Conservation (phyloP, 768 basidiomycete genomes). For the Galerina marginata region DNA sequence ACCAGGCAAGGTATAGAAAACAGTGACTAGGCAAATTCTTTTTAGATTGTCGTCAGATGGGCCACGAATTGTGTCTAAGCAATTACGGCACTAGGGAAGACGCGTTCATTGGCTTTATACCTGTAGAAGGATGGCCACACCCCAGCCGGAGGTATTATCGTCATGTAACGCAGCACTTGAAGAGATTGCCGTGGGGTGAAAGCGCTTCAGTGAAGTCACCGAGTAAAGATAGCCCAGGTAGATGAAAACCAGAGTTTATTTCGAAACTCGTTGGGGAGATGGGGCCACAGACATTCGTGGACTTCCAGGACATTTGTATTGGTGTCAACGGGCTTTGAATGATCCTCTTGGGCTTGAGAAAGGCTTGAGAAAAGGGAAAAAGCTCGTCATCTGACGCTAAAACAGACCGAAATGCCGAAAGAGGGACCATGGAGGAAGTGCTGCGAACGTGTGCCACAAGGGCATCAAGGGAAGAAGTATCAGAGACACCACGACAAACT, state of each 20-base stretch:
- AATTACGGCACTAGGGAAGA: background rate
- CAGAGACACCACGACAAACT: background rate
- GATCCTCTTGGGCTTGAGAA: background rate
- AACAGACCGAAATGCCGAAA: slow-evolving; percentile 18
- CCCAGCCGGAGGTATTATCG: background rate
- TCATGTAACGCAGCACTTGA: background rate
- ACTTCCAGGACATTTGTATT: background rate
- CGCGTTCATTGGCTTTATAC: background rate
- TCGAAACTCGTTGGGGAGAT: no score
- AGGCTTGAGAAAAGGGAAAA: background rate
- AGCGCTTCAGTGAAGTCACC: no score
- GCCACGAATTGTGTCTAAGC: background rate
- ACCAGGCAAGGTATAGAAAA: no score
- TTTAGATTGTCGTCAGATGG: background rate
- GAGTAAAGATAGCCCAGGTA: no score
- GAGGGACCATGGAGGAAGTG: slow-evolving; percentile 4
- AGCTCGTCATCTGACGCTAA: slow-evolving; percentile 28
- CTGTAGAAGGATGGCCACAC: background rate
- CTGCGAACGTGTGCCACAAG: slow-evolving; percentile 2
- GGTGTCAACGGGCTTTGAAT: background rate
- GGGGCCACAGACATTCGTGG: background rate
- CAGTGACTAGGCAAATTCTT: no score
- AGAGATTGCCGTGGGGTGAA: background rate
- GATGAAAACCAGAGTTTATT: no score
- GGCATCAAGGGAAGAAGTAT: slow-evolving; percentile 8